Conservation (phyloP, 139 green algal species). For the Auxenochlorella pyrenoidosa region DNA sequence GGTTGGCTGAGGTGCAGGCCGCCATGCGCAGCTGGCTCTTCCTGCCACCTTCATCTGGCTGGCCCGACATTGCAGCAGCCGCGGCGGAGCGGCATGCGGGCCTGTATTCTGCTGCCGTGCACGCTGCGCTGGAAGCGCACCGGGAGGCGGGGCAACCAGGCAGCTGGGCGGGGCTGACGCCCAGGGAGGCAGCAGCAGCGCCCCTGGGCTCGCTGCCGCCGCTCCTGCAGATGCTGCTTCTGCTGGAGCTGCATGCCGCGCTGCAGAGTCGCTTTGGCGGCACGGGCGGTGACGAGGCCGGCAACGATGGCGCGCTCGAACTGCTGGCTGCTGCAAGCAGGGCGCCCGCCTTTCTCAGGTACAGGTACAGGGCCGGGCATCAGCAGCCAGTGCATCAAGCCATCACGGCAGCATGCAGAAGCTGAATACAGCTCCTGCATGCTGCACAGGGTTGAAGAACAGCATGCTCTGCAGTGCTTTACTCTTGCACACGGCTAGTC, state of each 20-base stretch:
- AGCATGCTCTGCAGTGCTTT: neutral
- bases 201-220: neutral
- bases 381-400: no score
- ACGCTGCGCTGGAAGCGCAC: neutral
- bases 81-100: constrained; percentile 8
- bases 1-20: neutral
- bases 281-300: neutral
- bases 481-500: no score
- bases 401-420: neutral
- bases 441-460: no score
- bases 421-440: neutral
- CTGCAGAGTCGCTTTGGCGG: neutral
- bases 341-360: neutral
- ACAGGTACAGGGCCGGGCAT: neutral
- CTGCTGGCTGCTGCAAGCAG: neutral
- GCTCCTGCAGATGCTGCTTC: constrained; percentile 8
- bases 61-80: neutral
- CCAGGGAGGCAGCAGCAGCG: neutral
- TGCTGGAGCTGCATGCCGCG: neutral
- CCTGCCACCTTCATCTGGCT: neutral
- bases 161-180: neutral
- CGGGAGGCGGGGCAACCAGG: neutral
- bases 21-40: constrained; percentile 10
- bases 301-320: neutral
- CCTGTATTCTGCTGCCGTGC: neutral